Evolutionary conservation across 2,329 filamentous ascomycete species (phyloP).

Genomic region (Zarea fungicola): DNA sequence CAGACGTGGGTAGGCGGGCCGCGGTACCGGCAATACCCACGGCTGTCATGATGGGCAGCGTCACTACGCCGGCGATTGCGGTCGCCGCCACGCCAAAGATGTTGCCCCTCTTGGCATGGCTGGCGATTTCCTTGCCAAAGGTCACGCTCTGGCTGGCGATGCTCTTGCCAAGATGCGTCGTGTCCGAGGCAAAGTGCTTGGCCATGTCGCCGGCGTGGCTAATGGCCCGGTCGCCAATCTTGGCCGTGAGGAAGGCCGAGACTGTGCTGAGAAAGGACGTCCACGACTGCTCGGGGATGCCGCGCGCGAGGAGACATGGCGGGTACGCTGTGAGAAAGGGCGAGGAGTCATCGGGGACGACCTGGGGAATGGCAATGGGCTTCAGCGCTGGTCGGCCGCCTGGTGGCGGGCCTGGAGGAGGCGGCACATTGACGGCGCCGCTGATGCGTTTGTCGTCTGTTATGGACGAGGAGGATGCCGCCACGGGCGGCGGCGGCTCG

Average conservation of each 20-base stretch:
- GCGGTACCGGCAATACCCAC: conserved; percentile 31
- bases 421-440: neutral
- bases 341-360: conserved; percentile 26
- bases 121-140: conserved; percentile 31
- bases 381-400: conserved; percentile 12
- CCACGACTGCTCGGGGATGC: conserved; percentile 32
- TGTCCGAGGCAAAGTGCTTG: conserved; percentile 30
- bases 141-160: conserved; percentile 31
- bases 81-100: conserved; percentile 33
- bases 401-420: conserved; percentile 7
- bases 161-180: conserved; percentile 30
- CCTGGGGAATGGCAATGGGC: conserved; percentile 38
- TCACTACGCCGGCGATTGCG: conserved; percentile 32
- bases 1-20: conserved; percentile 28
- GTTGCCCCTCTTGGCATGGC: conserved; percentile 34
- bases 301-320: conserved; percentile 32
- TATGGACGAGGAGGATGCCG: too few relatives aligned
- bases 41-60: conserved; percentile 34
- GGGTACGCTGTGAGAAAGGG: conserved; percentile 37
- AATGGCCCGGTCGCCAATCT: conserved; percentile 38
- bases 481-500: neutral
- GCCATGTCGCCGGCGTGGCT: conserved; percentile 38
- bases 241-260: conserved; percentile 42
- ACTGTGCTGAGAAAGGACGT: conserved; percentile 32
- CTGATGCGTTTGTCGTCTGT: conserved; percentile 3